Percentiles rank a stretch among this genome's conserved stretches.
phyloP scores from a whole-genome alignment of 192 early-diverging fungal genomes.

The Chytriomyces sp. region DNA sequence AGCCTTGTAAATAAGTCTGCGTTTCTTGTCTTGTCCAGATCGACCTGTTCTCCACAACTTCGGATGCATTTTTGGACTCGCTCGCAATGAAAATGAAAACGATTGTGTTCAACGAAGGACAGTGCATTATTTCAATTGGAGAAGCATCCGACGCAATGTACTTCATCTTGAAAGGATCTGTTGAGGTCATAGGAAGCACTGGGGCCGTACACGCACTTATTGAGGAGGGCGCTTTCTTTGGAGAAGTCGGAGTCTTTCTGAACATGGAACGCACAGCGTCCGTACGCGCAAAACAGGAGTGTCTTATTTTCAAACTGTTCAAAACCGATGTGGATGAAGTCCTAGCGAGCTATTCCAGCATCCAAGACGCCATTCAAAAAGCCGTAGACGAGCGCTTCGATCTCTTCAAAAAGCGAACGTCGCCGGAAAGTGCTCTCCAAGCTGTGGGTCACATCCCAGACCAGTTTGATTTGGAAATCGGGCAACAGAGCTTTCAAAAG shows the following conservation, averaged over 20 bases:
- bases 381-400: constrained; percentile 48
- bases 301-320: constrained; percentile 49
- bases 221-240: constrained; percentile 50
- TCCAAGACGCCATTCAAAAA: constrained; percentile 44
- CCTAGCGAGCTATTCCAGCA: constrained; percentile 38
- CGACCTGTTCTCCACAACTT: constrained; percentile 38
- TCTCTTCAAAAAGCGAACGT: constrained; percentile 38
- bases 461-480: constrained; percentile 49
- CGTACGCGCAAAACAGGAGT: constrained; percentile 52
- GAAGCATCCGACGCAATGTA: constrained; percentile 50
- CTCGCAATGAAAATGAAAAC: constrained; percentile 39
- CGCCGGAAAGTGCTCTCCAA: background rate
- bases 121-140: constrained; percentile 39
- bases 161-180: constrained; percentile 50
- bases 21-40: constrained; percentile 31
- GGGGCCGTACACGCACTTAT: constrained; percentile 50
- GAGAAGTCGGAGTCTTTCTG: constrained; percentile 55
- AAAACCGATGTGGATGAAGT: constrained; percentile 39
- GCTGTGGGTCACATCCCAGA: background rate
- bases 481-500: constrained; percentile 46
- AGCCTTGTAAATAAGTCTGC: background rate
- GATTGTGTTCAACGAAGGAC: constrained; percentile 32
- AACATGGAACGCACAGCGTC: constrained; percentile 50
- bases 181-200: constrained; percentile 41
- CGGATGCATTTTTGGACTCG: constrained; percentile 41